Evolutionary conservation across 1,139 yeast species (phyloP), one percentile per base, ranked within the genome.

Genomic region (Maudiozyma humilis): DNA sequence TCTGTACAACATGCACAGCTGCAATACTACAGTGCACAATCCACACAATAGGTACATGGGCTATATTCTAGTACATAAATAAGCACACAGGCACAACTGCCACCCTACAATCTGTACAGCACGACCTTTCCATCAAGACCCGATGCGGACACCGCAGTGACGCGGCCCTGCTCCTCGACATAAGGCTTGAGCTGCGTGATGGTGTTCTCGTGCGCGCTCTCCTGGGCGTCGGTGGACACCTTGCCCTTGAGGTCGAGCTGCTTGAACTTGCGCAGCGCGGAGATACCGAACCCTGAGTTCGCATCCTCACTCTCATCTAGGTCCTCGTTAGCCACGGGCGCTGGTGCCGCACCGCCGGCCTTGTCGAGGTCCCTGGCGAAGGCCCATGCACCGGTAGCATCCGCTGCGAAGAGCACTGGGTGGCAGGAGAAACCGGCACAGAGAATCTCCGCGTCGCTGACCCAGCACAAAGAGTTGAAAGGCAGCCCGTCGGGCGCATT

Each of bases 371-470:
- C 72, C 57, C 71, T 71, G 33, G 79, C 61, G 56, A 78, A 80
- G 47, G 64, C 61, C 96, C 96, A 88, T 16, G 16, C 27, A 42
- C 82, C 84, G 34, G 59, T 55, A 46, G 72, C 78, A 51, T 74
- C 70, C 36, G 95, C 95, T 56, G 78, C 74, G 59, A 85, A 91
- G 36, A 87, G 81, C 46, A 89, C 78, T 49, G 96, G 94, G 65
- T 86, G 88, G 66, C 95, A 85, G 62, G 87, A 88, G 68, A 83
- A 89, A 38, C 99, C 99, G 8, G 93, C 97, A 38, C 86, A 93
- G 43, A 88, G 74, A 44, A 89, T 68, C 55, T 79, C 77, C 54
- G 70, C 67, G 52, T 83, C 84, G 50, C 73, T 69, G 46, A 79
- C 69, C 74, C 86, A 93, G 42, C 79, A 69, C 44, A 89, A 64